phyloP scores from a whole-genome alignment of 2,329 filamentous ascomycete species.

The Aspergillus sp. region DNA sequence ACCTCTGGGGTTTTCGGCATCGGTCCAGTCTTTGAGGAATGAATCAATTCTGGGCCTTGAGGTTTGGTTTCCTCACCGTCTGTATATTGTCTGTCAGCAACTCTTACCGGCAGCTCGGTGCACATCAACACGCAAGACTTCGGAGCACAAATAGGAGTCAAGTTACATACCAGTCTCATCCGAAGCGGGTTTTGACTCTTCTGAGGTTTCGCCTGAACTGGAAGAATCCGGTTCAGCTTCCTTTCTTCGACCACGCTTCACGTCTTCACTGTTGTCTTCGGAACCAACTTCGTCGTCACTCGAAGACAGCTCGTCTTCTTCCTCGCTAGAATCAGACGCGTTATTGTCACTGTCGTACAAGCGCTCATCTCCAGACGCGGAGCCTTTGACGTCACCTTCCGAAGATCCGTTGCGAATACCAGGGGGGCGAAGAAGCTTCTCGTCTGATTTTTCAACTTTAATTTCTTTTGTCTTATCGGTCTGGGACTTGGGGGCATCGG shows the following conservation, averaged over 20 bases:
- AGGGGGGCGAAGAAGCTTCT: constrained; percentile 5
- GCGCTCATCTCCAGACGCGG: constrained; percentile 54
- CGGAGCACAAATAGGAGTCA: background rate
- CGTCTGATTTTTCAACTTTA: background rate
- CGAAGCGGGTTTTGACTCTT: constrained; percentile 7
- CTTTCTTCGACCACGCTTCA: constrained; percentile 29
- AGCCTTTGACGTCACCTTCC: constrained; percentile 37
- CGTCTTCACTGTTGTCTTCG: constrained; percentile 36
- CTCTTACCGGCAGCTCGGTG: background rate
- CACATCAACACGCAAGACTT: background rate
- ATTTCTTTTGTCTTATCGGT: background rate
- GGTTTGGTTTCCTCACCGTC: constrained; percentile 14
- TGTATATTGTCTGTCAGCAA: background rate
- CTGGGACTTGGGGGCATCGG: constrained; percentile 67
- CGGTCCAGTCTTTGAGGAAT: constrained; percentile 42
- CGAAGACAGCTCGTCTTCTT: constrained; percentile 54
- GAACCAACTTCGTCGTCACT: constrained; percentile 63
- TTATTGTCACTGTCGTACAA: constrained; percentile 66
- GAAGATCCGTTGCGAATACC: constrained; percentile 29
- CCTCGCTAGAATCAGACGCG: constrained; percentile 67
- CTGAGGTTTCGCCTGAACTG: background rate
- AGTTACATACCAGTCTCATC: constrained; percentile 11
- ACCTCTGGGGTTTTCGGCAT: constrained; percentile 54
- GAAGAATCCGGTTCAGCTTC: constrained; percentile 23
- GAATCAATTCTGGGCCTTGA: constrained; percentile 11